Evolutionary conservation across 2,329 filamentous ascomycete genomes (phyloP), one percentile per base, ranked within the genome.

Genomic region (Drechslera avenae): DNA sequence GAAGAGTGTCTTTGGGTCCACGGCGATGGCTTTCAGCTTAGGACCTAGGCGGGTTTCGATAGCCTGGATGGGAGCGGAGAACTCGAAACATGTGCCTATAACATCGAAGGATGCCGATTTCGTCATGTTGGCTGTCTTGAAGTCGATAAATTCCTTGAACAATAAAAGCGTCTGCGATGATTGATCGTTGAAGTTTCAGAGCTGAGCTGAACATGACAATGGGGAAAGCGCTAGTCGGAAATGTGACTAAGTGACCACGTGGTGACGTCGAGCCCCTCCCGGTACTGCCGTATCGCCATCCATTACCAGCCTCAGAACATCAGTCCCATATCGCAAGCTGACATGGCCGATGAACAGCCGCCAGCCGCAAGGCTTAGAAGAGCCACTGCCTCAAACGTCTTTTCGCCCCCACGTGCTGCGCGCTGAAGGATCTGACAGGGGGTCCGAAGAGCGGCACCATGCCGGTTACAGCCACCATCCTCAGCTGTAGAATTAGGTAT

Each of bases 31-130:
- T 26, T 37, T 32, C 8, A 65, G 59, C 19, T 54, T 59, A 3
- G 39, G 28, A 31, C 57, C 54, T 8, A 65, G 55, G 2, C 52
- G 58, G 1, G 40, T 26, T 26, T 60, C 52, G 44, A 66, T 66
- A 34, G 54, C 43, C 30, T 21, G 5, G 16, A 66, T 64, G 34
- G 63, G 63, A 2, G 28, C 49, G 5, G 37, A 19, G 40, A 66
- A 66, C 16, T 52, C 51, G 49, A 64, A 64, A 14, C 63, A 66
- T 5, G 63, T 66, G 30, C 63, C 63, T 34, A 66, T 66, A 5
- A 66, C 60, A 28, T 66, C 63, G 45, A 66, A 66, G 23, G 56
- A 66, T 13, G 58, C 60, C 8, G 63, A 66, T 30, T 42, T 56
- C 5, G 58, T 33, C 63, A 66, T 44, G 4, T 32, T 56, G 12